Conservation (phyloP, 352 stramenopile species). For the Phytophthora rubi region DNA sequence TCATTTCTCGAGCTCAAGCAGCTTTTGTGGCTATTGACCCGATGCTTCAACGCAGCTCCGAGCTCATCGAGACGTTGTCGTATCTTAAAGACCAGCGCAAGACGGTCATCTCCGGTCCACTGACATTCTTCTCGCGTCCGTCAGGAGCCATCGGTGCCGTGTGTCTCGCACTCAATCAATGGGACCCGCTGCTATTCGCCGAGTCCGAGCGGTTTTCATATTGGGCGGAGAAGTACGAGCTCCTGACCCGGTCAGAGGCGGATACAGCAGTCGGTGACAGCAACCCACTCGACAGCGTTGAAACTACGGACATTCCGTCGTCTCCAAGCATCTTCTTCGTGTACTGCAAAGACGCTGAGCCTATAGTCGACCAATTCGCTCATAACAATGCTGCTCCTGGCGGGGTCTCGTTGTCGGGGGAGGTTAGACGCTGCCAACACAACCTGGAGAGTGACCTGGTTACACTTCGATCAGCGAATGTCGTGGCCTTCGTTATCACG, state of each 20-base stretch:
- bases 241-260: slow-evolving; percentile 25
- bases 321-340: slow-evolving; percentile 29
- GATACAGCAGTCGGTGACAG: background rate
- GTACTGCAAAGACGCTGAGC: slow-evolving; percentile 18
- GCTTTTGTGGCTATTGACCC: slow-evolving; percentile 50
- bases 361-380: slow-evolving; percentile 17
- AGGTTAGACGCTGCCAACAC: slow-evolving; percentile 21
- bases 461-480: slow-evolving; percentile 26
- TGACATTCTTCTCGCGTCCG: slow-evolving; percentile 50
- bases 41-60: slow-evolving; percentile 40
- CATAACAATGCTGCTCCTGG: slow-evolving; percentile 15
- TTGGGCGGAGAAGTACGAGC: slow-evolving; percentile 28
- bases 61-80: slow-evolving; percentile 52
- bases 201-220: slow-evolving; percentile 13
- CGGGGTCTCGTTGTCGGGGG: slow-evolving; percentile 11
- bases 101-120: slow-evolving; percentile 39
- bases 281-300: background rate
- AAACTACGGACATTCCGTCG: background rate
- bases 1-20: slow-evolving; percentile 35
- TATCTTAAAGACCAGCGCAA: slow-evolving; percentile 60
- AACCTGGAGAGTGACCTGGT: slow-evolving; percentile 30
- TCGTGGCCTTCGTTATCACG: slow-evolving; percentile 53
- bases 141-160: slow-evolving; percentile 55
- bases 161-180: slow-evolving; percentile 51
- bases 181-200: slow-evolving; percentile 45